Percentiles rank a stretch among this genome's conserved stretches.
Evolutionary conservation across 768 basidiomycete species (phyloP).

Genomic region (Mrakia blollopis): DNA sequence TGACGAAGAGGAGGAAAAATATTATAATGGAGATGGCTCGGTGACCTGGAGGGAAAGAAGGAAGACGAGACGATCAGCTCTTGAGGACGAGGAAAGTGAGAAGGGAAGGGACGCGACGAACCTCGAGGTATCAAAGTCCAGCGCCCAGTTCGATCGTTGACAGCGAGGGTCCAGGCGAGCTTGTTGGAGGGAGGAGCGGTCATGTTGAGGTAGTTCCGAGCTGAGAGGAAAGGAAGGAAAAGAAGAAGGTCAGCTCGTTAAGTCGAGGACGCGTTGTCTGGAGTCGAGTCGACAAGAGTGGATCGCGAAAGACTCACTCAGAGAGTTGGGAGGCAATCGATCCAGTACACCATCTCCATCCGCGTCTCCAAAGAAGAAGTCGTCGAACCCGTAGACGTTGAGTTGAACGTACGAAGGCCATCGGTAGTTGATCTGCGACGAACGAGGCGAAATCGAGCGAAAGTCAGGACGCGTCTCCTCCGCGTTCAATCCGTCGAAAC

Average conservation of each 20-base stretch:
- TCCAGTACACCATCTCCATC: slow-evolving; percentile 84
- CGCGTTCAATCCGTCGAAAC: background rate
- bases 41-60: slow-evolving; percentile 65
- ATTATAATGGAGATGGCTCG: slow-evolving; percentile 73
- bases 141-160: slow-evolving; percentile 69
- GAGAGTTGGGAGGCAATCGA: slow-evolving; percentile 75
- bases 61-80: no score
- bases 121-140: slow-evolving; percentile 77
- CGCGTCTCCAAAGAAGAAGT: slow-evolving; percentile 85
- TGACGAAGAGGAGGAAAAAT: slow-evolving; percentile 71
- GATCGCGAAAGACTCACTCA: slow-evolving; percentile 8
- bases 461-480: background rate
- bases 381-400: slow-evolving; percentile 84
- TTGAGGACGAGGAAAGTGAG: no score
- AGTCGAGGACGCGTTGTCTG: background rate
- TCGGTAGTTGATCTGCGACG: slow-evolving; percentile 61
- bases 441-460: background rate
- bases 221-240: background rate
- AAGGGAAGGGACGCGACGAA: no score
- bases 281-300: no score
- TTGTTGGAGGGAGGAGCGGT: slow-evolving; percentile 71
- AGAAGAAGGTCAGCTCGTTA: background rate
- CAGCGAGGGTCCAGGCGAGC: slow-evolving; percentile 74
- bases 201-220: slow-evolving; percentile 84
- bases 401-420: slow-evolving; percentile 89